Conservation (phyloP, 495 filamentous ascomycete genomes). For the Neurospora sp. region DNA sequence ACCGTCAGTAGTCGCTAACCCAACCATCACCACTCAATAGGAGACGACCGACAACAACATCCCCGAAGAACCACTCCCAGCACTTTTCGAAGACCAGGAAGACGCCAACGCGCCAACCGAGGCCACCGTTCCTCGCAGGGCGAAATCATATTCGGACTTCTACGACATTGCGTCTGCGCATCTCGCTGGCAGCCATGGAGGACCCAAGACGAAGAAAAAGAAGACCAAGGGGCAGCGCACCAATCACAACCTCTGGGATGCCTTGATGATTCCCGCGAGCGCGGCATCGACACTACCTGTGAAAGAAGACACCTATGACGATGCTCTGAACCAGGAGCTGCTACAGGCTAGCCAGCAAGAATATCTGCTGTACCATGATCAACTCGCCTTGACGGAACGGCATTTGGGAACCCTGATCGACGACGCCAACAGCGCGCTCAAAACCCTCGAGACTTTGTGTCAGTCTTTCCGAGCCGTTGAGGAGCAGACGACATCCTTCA, state of each 20-base stretch:
- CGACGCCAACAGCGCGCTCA: slow-evolving; percentile 62
- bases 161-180: slow-evolving; percentile 52
- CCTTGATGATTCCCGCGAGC: slow-evolving; percentile 34
- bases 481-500: slow-evolving; percentile 80
- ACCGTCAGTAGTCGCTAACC: background rate
- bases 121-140: slow-evolving; percentile 51
- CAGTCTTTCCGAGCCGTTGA: slow-evolving; percentile 80
- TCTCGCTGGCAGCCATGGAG: slow-evolving; percentile 40
- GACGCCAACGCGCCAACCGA: slow-evolving; percentile 45
- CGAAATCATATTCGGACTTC: slow-evolving; percentile 71
- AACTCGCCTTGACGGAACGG: slow-evolving; percentile 65
- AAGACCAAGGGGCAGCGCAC: slow-evolving; percentile 30
- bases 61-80: slow-evolving; percentile 29
- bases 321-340: slow-evolving; percentile 53
- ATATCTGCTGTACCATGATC: slow-evolving; percentile 73
- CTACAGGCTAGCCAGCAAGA: slow-evolving; percentile 74
- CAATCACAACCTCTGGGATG: slow-evolving; percentile 28
- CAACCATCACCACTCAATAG: slow-evolving; percentile 17
- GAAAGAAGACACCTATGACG: slow-evolving; percentile 51
- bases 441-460: slow-evolving; percentile 63
- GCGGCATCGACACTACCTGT: slow-evolving; percentile 44
- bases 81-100: slow-evolving; percentile 42
- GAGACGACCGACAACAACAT: slow-evolving; percentile 29
- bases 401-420: slow-evolving; percentile 73
- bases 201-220: slow-evolving; percentile 27